phyloP scores from a whole-genome alignment of 2,329 filamentous ascomycete genomes.

The Chaetothyriales sp. region DNA sequence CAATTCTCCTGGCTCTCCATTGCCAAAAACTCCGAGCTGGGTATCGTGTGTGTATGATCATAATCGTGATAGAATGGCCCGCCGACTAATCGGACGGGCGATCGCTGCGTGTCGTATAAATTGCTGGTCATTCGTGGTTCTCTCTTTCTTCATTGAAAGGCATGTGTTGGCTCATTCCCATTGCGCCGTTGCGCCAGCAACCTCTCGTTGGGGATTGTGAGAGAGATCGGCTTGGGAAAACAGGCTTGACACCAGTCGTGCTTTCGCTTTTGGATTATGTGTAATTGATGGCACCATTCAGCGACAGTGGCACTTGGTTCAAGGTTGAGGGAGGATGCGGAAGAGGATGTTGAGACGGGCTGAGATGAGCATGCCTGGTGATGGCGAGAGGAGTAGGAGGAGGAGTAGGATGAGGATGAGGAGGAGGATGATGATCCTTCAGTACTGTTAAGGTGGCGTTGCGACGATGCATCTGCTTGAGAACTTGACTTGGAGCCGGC shows the following conservation, averaged over 20 bases:
- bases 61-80: no score
- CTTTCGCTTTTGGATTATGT: slow-evolving; percentile 13
- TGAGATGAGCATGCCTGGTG: not conserved
- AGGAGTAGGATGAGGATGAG: no score
- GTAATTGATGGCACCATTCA: slow-evolving; percentile 17
- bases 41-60: no score
- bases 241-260: slow-evolving; percentile 17
- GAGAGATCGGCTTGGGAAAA: slow-evolving; percentile 3
- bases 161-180: not conserved
- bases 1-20: no score
- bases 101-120: no score
- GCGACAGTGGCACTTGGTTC: slow-evolving; percentile 12
- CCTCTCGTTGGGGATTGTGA: not conserved
- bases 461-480: not conserved
- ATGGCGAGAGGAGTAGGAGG: not conserved
- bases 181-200: not conserved
- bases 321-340: slow-evolving; percentile 5
- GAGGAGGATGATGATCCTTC: no score
- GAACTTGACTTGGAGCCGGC: not conserved
- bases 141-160: not conserved
- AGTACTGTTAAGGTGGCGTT: not conserved
- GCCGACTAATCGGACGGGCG: no score
- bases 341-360: slow-evolving; percentile 8
- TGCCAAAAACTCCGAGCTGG: no score
- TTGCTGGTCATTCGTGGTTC: no score